Conservation (phyloP, 495 filamentous ascomycete species). For the Sordaria brevicollis region DNA sequence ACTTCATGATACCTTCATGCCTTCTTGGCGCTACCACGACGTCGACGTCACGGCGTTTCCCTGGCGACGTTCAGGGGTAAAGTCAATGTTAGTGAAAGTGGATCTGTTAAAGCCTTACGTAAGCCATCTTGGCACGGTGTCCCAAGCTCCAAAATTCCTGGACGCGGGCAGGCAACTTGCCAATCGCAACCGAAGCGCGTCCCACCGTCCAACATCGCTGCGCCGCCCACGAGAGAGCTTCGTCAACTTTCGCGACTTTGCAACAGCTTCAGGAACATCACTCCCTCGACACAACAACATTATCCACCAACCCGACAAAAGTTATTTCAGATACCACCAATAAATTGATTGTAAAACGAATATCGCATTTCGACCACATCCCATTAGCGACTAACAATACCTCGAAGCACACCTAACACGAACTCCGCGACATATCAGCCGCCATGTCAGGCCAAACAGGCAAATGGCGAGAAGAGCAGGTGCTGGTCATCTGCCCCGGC, state of each 20-base stretch:
- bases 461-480: conserved; percentile 45
- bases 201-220: neutral
- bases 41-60: neutral
- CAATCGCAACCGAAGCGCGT: neutral
- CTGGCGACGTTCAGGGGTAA: neutral
- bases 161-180: neutral
- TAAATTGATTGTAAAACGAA: no score
- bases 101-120: neutral
- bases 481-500: conserved; percentile 79
- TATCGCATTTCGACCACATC: no score
- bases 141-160: conserved; percentile 1
- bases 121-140: neutral
- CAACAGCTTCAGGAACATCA: neutral
- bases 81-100: neutral
- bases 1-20: neutral
- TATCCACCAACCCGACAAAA: neutral
- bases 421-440: neutral
- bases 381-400: no score
- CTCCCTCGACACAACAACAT: neutral
- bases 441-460: conserved; percentile 36
- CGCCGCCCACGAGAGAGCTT: neutral
- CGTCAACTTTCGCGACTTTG: neutral
- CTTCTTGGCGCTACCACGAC: neutral
- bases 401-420: neutral
- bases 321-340: no score